phyloP scores from a whole-genome alignment of 768 basidiomycete species.

The Tulasnella sp. region DNA sequence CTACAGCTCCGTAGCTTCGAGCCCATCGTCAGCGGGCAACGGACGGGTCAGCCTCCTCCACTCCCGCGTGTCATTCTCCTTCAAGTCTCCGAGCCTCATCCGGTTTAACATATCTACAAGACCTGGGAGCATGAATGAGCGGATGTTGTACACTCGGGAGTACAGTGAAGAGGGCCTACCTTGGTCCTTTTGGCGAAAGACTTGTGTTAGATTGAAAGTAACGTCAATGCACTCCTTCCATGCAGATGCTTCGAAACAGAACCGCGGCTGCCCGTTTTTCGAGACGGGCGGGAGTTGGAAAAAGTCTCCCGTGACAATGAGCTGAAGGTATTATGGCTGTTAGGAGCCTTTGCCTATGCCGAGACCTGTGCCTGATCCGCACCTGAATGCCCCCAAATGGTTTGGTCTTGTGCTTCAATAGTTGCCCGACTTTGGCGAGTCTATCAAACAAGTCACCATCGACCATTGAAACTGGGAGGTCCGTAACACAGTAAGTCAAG shows the following conservation, averaged over 20 bases:
- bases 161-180: constrained; percentile 40
- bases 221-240: constrained; percentile 71
- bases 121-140: constrained; percentile 38
- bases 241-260: constrained; percentile 80
- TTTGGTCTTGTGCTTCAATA: constrained; percentile 49
- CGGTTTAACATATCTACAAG: constrained; percentile 97
- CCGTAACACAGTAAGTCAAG: background rate
- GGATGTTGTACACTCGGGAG: constrained; percentile 3
- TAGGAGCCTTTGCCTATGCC: background rate
- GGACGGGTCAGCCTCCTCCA: constrained; percentile 64
- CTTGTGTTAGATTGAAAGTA: constrained; percentile 89
- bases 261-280: constrained; percentile 54
- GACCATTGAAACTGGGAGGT: constrained; percentile 82
- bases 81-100: constrained; percentile 84
- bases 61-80: constrained; percentile 52
- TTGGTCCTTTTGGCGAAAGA: constrained; percentile 90
- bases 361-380: background rate
- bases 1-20: constrained; percentile 86
- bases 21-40: constrained; percentile 69
- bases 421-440: constrained; percentile 59
- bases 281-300: constrained; percentile 94
- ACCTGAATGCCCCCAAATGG: constrained; percentile 97
- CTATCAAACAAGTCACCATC: constrained; percentile 93
- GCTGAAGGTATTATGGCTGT: constrained; percentile 37
- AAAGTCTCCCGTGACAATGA: constrained; percentile 94